Conservation (phyloP, 2,329 filamentous ascomycete genomes). For the Mycosphaerella sp. region DNA sequence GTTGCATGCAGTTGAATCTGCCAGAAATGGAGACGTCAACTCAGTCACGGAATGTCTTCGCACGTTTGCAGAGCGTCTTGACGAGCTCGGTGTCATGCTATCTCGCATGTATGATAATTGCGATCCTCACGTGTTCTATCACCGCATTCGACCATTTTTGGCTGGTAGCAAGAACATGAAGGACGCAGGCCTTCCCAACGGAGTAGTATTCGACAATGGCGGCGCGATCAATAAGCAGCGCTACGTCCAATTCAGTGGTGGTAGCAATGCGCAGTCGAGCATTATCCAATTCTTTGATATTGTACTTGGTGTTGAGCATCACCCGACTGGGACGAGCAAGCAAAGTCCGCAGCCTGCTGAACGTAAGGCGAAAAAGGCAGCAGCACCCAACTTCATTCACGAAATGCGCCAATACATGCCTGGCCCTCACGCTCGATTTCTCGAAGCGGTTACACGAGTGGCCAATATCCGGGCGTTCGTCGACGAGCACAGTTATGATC, state of each 20-base stretch:
- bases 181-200: conserved; percentile 81
- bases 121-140: conserved; percentile 90
- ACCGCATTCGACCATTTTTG: conserved; percentile 90
- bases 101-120: conserved; percentile 93
- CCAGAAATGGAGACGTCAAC: conserved; percentile 60
- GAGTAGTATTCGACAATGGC: conserved; percentile 77
- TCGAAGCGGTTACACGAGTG: conserved; percentile 69
- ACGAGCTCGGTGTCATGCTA: conserved; percentile 72
- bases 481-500: conserved; percentile 53
- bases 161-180: conserved; percentile 97
- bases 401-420: conserved; percentile 99
- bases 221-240: conserved; percentile 45
- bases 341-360: conserved; percentile 37
- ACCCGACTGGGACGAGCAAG: conserved; percentile 69
- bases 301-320: conserved; percentile 79
- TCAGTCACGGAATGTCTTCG: conserved; percentile 71
- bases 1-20: conserved; percentile 78
- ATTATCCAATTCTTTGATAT: conserved; percentile 97
- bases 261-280: conserved; percentile 95
- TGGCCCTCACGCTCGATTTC: conserved; percentile 79
- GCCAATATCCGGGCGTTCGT: conserved; percentile 87
- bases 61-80: conserved; percentile 76
- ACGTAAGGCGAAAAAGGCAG: conserved; percentile 38
- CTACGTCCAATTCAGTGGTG: conserved; percentile 82
- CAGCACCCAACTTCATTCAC: conserved; percentile 73